These are phyloP conservation scores for Auricularia auricula-judae DNA, from an alignment of 768 basidiomycete species.

Conservation along the genomic window DNA sequence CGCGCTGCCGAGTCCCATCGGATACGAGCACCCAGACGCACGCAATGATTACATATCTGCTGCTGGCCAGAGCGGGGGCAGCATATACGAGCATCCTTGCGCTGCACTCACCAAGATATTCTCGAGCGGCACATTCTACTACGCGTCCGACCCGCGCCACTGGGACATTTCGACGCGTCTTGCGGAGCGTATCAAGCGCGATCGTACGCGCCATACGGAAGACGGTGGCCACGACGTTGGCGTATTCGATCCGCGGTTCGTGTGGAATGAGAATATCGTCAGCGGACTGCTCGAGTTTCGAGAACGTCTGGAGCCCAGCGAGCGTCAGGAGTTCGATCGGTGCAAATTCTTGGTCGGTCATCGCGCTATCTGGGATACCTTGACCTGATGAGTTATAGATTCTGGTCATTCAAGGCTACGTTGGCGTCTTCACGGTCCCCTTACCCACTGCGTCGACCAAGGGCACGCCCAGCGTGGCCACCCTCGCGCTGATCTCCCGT, in stretches of 20 bases:
- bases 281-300: slow-evolving; percentile 83
- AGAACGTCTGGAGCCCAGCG: slow-evolving; percentile 55
- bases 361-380: neutral
- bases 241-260: slow-evolving; percentile 73
- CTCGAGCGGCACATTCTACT: slow-evolving; percentile 89
- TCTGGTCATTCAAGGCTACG: slow-evolving; percentile 89
- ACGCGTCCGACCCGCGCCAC: slow-evolving; percentile 53
- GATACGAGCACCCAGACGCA: slow-evolving; percentile 38
- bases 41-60: slow-evolving; percentile 16
- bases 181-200: slow-evolving; percentile 51
- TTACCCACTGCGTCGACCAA: slow-evolving; percentile 40
- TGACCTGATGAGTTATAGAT: slow-evolving; percentile 35
- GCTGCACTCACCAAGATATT: slow-evolving; percentile 81
- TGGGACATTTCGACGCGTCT: slow-evolving; percentile 91
- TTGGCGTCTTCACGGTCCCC: slow-evolving; percentile 71
- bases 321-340: slow-evolving; percentile 64
- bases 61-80: slow-evolving; percentile 29
- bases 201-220: slow-evolving; percentile 16
- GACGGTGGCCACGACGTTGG: slow-evolving; percentile 32
- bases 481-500: slow-evolving; percentile 73
- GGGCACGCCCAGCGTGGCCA: slow-evolving; percentile 61
- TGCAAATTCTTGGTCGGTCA: slow-evolving; percentile 62
- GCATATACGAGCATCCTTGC: slow-evolving; percentile 80
- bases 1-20: slow-evolving; percentile 33
- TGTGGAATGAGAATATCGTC: slow-evolving; percentile 93